Conservation (phyloP, 257 asterid species). For the Solanum tacnaense region DNA sequence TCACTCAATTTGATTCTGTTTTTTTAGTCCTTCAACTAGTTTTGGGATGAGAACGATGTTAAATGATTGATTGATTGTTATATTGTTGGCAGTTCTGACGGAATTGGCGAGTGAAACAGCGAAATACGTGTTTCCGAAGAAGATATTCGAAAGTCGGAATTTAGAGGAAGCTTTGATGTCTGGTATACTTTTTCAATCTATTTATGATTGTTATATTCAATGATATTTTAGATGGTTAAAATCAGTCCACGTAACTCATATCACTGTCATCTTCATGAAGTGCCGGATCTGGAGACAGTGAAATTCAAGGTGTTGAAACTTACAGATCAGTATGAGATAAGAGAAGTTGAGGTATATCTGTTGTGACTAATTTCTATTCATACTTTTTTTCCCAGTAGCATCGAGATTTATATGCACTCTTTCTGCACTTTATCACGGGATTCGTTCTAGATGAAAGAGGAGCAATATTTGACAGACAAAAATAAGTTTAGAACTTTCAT, state of each 20-base stretch:
- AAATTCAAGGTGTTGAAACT: slow-evolving; percentile 60
- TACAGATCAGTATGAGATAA: slow-evolving; percentile 52
- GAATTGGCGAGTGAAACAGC: slow-evolving; percentile 56
- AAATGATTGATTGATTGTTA: background rate
- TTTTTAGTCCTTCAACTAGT: background rate
- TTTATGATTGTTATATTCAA: background rate
- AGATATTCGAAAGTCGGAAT: slow-evolving; percentile 49
- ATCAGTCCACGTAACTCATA: background rate
- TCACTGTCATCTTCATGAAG: slow-evolving; percentile 15
- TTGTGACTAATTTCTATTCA: background rate
- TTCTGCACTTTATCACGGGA: background rate
- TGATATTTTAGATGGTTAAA: background rate
- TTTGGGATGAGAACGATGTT: background rate
- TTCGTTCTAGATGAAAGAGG: background rate
- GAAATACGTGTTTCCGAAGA: slow-evolving; percentile 49
- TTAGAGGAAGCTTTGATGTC: slow-evolving; percentile 91
- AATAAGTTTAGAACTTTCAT: background rate
- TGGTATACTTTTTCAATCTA: slow-evolving; percentile 23
- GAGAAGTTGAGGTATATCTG: slow-evolving; percentile 65
- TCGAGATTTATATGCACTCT: background rate
- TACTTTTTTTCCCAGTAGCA: background rate
- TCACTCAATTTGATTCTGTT: background rate
- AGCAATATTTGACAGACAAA: background rate
- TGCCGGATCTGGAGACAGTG: slow-evolving; percentile 76
- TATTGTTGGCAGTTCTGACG: slow-evolving; percentile 33